Conservation (phyloP, 129 eudicot species). For the Ambrosia artemisiifolia region DNA sequence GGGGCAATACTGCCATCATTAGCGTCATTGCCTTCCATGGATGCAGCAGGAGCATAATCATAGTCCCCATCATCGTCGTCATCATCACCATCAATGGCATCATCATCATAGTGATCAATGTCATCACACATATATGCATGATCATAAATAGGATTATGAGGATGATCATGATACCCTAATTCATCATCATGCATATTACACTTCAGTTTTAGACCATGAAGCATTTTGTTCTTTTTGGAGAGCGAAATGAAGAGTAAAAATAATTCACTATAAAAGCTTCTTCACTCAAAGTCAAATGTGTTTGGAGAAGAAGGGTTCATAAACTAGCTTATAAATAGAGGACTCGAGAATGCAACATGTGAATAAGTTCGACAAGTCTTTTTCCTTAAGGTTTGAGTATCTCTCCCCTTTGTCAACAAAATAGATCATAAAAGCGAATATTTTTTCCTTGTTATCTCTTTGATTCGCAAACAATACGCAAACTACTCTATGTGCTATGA, state of each 20-base stretch:
- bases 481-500: not conserved
- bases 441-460: not conserved
- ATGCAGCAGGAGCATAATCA: slow-evolving; percentile 51
- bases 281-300: slow-evolving; percentile 1
- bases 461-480: slow-evolving; percentile 2
- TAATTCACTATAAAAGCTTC: not conserved
- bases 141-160: slow-evolving; percentile 7
- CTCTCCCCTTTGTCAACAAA: slow-evolving; percentile 7
- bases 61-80: slow-evolving; percentile 32
- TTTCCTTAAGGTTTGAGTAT: slow-evolving; percentile 3
- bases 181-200: slow-evolving; percentile 15
- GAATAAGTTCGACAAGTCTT: slow-evolving; percentile 5
- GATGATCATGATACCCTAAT: slow-evolving; percentile 16
- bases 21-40: slow-evolving; percentile 25
- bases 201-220: slow-evolving; percentile 21
- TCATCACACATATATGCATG: slow-evolving; percentile 16
- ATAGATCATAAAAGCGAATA: not conserved
- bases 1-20: not conserved
- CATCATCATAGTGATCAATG: not conserved
- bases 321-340: slow-evolving; percentile 5
- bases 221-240: slow-evolving; percentile 19
- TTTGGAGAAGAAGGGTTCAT: slow-evolving; percentile 2
- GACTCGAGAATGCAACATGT: slow-evolving; percentile 4
- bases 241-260: not conserved
- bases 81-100: slow-evolving; percentile 37